Conservation (phyloP, 768 basidiomycete species). For the Mycena filopes region DNA sequence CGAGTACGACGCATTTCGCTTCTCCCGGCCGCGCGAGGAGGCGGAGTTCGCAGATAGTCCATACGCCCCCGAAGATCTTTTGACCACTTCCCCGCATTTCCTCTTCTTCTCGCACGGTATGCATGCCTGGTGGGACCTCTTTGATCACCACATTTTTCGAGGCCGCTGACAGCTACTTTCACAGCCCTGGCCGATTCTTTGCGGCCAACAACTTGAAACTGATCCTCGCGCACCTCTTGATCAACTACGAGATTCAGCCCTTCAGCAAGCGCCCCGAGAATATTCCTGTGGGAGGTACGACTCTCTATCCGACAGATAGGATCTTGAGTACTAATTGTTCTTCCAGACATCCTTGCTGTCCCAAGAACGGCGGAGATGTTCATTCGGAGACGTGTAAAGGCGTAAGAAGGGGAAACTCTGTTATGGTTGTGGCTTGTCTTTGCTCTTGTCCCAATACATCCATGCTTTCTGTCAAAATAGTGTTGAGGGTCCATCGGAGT, state of each 20-base stretch:
- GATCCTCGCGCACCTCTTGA: slow-evolving; percentile 12
- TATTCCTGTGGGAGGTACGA: too few relatives aligned
- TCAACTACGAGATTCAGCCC: slow-evolving; percentile 18
- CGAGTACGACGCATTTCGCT: slow-evolving; percentile 28
- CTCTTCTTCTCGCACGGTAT: slow-evolving; percentile 24
- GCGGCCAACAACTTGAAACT: slow-evolving; percentile 19
- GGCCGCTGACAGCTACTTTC: neutral
- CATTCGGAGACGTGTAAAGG: neutral
- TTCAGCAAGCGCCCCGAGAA: neutral
- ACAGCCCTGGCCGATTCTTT: slow-evolving; percentile 23
- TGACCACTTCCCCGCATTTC: slow-evolving; percentile 22
- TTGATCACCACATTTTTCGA: too few relatives aligned
- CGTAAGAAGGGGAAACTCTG: neutral
- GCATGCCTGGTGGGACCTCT: slow-evolving; percentile 19
- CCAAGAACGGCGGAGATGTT: neutral
- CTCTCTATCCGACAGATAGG: too few relatives aligned
- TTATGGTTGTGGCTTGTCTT: too few relatives aligned
- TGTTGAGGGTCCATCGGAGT: too few relatives aligned
- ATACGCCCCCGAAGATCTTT: slow-evolving; percentile 19
- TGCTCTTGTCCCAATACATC: too few relatives aligned
- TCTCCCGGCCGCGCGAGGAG: slow-evolving; percentile 25
- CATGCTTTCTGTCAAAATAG: too few relatives aligned
- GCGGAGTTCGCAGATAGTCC: slow-evolving; percentile 15
- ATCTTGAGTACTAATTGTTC: neutral
- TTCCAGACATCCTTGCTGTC: neutral